Evolutionary conservation across 371 early-diverging fungal genomes (phyloP), one percentile per base, ranked within the genome.

Genomic region (Choanephora cucurbitarum): DNA sequence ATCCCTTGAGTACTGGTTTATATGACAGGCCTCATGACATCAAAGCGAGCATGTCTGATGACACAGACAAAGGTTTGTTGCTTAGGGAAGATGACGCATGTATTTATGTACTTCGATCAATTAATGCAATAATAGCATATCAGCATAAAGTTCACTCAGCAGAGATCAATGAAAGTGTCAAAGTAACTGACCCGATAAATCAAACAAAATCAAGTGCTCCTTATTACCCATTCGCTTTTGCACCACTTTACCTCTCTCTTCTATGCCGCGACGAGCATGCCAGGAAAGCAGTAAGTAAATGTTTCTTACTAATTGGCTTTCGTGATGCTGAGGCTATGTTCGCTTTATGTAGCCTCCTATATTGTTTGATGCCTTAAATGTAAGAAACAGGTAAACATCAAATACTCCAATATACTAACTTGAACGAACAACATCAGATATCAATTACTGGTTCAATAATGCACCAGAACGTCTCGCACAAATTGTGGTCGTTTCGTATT

Each of bases 401-500:
- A 49, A 2, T 13, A 15, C n/a, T 6, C 1, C 18, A 17, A 8
- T 6, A 18, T 43, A 44, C 11, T 6, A 28, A 28, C 28, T 5
- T 28, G 7, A 7, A 28, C 3, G 28, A 7, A n/a, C 34, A 18
- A 2, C 22, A 11, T 13, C 40, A 80, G 80, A 61, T 72, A 19
- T 69, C 69, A 2, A 79, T 82, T 45, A 74, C 78, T 7, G 82
- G 81, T 47, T 73, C 79, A 5, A 64, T 74, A 41, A 58, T 72
- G 8, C 72, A 76, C n/a, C 68, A 76, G 18, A 58, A 51, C 18
- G 47, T 62, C 2, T 24, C 50, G 22, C 55, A 62, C 23, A 51
- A 51, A 23, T 67, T 73, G 41, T 70, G 67, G 55, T 52, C 75
- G n/a, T 84, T 85, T 62, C 84, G 87, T 17, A 89, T 92, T 22